Percentiles rank a stretch among this genome's conserved stretches.
Evolutionary conservation across 106 monocot species (phyloP).

Genomic region (Posidonia australis): DNA sequence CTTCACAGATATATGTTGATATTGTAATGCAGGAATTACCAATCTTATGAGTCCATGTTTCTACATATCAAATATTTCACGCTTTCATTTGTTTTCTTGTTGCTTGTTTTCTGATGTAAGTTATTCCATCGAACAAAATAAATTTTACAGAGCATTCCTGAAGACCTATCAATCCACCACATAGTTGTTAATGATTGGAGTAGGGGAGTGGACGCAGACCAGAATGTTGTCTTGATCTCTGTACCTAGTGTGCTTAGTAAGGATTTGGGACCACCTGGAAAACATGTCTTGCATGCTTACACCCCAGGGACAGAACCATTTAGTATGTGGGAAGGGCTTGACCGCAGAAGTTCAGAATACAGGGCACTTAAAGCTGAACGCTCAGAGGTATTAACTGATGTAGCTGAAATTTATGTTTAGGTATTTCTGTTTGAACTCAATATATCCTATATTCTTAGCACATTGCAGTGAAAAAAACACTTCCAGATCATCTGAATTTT

Average conservation of each 20-base stretch:
- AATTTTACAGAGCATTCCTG: slow-evolving; percentile 36
- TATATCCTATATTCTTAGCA: too few species aligned
- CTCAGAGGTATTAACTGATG: slow-evolving; percentile 53
- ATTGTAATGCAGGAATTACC: too few species aligned
- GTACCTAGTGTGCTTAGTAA: slow-evolving; percentile 70
- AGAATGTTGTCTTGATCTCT: slow-evolving; percentile 90
- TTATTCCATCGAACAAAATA: too few species aligned
- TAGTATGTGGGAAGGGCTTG: slow-evolving; percentile 79
- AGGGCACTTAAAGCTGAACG: slow-evolving; percentile 70
- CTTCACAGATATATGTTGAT: too few species aligned
- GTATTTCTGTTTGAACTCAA: too few species aligned
- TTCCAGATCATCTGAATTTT: too few species aligned
- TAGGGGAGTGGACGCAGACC: slow-evolving; percentile 81
- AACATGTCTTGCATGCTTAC: slow-evolving; percentile 87
- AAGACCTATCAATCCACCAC: slow-evolving; percentile 85
- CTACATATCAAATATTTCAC: too few species aligned
- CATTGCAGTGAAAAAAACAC: too few species aligned
- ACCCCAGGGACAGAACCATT: slow-evolving; percentile 92
- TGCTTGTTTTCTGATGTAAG: not conserved
- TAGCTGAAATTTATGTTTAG: not conserved
- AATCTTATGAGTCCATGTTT: too few species aligned
- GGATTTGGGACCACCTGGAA: slow-evolving; percentile 80
- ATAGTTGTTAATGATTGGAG: slow-evolving; percentile 92
- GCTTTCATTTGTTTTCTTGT: too few species aligned
- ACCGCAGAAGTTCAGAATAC: slow-evolving; percentile 64